Evolutionary conservation across 225 moss, liverwort and hornwort genomes (phyloP), one percentile per base, ranked within the genome.

Genomic region (Takakia lepidozioides): DNA sequence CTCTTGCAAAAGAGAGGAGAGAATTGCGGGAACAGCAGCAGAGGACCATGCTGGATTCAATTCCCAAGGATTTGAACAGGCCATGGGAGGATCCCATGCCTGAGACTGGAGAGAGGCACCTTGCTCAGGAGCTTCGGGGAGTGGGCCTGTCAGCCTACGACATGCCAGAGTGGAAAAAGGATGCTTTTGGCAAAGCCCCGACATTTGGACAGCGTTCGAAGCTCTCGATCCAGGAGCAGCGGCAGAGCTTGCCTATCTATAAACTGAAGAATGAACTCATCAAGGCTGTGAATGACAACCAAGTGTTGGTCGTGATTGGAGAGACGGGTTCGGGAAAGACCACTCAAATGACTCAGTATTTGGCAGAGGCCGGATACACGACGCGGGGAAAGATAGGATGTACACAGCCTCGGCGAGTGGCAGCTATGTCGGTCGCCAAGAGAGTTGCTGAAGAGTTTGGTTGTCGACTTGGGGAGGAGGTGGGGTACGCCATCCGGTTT

Each of bases 41-140:
- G 21, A 22, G 54, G 17, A 39, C 22, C 7, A 25, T 55, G 39
- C 39, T 41, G 38, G 26, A 55, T 26, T 55, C 40, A 13, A 55
- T 55, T 10, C 39, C 41, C 15, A 55, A 55, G 40, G 41, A 42
- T 55, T 39, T 55, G 15, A 55, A 42, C 42, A 42, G 40, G 27
- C 41, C 54, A 41, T 39, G 53, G 53, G 53, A 39, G 19, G 53
- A 54, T 54, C 53, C 53, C 11, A 54, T 55, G 54, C 54, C 41
- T 2, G 39, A 54, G 27, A 39, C 54, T 26, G 41, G 54, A 7
- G 54, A 54, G 39, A 38, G 54, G 29, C 38, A 54, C 11, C 19
- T 54, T 11, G 41, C 54, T 27, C 54, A 55, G 25, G 39, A 55
- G 41, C 41, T 54, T 38, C 40, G 54, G 15, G 54, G 40, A 38